Evolutionary conservation across 768 basidiomycete genomes (phyloP), one percentile per base, ranked within the genome.

Genomic region (Agaricus blazei): DNA sequence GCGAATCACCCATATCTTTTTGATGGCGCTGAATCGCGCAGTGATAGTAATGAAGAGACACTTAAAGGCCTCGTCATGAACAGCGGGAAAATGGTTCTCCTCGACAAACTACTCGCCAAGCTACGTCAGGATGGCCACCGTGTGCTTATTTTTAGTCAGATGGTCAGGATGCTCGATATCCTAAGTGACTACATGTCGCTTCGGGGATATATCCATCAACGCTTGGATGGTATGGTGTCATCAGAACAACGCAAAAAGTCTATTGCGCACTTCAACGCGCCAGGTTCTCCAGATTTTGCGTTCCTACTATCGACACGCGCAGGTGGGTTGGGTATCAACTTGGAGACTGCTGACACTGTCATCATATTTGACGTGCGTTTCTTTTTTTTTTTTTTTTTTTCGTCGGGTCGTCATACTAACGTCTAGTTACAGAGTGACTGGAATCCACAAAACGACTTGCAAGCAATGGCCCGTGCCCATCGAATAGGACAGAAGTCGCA

Each of bases 401-500:
- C 41, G 43, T 37, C 29, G 24, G 51, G 53, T 29, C 26, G 26
- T 28, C 26, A 44, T 41, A 15, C 28, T 52, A 60, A 59, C 55
- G 23, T 51, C 57, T 34, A 48, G 42, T 58, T 60, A 51, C 68
- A 94, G 93, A 95, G 92, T 67, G 94, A 96, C 68, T 96, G 93
- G 91, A 98, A 98, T 70, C 95, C 95, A 15, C 95, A 97, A 70
- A 98, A 98, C 70, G 97, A 98, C 67, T 72, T 99, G 58, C 96
- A 98, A 72, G 97, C 97, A 3, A 98, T 98, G 97, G 97, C 97
- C 54, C 88, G 97, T 58, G 97, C 97, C 0, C 97, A 99, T 74
- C 90, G 97, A 57, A 98, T 99, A 65, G 97, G 97, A 3, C 97
- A 98, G 70, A 98, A 98, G 74, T 90, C 88, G 37, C 97, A 99